Conservation (phyloP, 352 stramenopile genomes). For the Achlya hypogyna region DNA sequence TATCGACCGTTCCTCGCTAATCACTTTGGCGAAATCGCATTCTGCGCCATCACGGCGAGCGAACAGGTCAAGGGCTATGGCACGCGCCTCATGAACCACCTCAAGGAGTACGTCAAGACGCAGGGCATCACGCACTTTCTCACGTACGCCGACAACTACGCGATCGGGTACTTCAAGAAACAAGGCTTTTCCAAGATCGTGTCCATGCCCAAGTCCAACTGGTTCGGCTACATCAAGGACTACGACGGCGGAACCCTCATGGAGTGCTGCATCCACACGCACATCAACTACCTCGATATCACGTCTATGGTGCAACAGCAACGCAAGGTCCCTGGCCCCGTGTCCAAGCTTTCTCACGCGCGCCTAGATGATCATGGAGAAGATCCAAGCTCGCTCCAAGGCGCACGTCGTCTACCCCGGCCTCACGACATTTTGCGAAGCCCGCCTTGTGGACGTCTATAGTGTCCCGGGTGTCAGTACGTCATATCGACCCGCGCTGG, state of each 20-base stretch:
- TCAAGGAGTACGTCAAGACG: slow-evolving; percentile 95
- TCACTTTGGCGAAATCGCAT: slow-evolving; percentile 99
- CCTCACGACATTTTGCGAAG: slow-evolving; percentile 62
- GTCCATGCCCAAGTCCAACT: slow-evolving; percentile 79
- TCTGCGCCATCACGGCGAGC: slow-evolving; percentile 95
- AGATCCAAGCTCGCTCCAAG: slow-evolving; percentile 66
- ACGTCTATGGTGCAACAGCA: slow-evolving; percentile 92
- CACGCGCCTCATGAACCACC: slow-evolving; percentile 98
- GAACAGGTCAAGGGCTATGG: slow-evolving; percentile 97
- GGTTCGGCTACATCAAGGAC: slow-evolving; percentile 99
- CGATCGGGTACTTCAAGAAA: slow-evolving; percentile 99
- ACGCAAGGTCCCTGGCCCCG: slow-evolving; percentile 66
- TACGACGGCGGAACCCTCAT: slow-evolving; percentile 99
- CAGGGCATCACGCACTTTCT: slow-evolving; percentile 93
- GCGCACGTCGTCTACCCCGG: slow-evolving; percentile 66
- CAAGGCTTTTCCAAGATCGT: slow-evolving; percentile 89
- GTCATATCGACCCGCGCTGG: slow-evolving; percentile 23
- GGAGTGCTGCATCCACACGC: slow-evolving; percentile 97
- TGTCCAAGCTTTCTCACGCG: slow-evolving; percentile 6
- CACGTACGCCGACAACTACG: slow-evolving; percentile 99
- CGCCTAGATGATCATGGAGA: slow-evolving; percentile 67
- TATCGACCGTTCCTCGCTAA: slow-evolving; percentile 93
- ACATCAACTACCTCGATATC: slow-evolving; percentile 96
- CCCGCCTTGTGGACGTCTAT: slow-evolving; percentile 79
- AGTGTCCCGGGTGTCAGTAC: slow-evolving; percentile 80